These are phyloP conservation scores for Tylopilus vinaceipallidus DNA, from an alignment of 768 basidiomycete species.

Conservation along the genomic window DNA sequence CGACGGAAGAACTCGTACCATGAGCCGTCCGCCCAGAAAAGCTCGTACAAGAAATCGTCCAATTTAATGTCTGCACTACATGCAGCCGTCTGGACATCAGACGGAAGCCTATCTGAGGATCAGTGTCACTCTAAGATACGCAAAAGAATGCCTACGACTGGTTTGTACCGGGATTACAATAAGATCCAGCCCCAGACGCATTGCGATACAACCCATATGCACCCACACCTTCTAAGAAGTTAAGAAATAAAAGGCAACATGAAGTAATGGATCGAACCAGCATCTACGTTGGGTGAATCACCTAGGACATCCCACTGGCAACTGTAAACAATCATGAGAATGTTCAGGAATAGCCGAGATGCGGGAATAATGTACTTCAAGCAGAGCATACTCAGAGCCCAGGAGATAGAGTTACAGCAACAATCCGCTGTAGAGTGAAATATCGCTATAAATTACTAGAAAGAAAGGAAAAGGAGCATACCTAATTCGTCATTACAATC, in stretches of 20 bases:
- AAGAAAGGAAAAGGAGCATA: slow-evolving; percentile 1
- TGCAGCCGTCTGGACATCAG: slow-evolving; percentile 17
- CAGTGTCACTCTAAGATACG: neutral
- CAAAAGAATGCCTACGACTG: slow-evolving; percentile 12
- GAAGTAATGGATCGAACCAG: slow-evolving; percentile 3
- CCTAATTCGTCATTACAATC: slow-evolving; percentile 25
- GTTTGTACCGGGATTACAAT: slow-evolving; percentile 22
- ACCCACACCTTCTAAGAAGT: slow-evolving; percentile 5
- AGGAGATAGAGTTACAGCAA: slow-evolving; percentile 30
- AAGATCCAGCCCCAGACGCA: slow-evolving; percentile 1
- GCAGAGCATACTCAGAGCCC: slow-evolving; percentile 28
- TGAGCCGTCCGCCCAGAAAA: neutral
- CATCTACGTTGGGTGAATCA: slow-evolving; percentile 14
- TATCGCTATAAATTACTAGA: neutral
- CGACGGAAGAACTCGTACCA: neutral
- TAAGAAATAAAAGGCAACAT: neutral
- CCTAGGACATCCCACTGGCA: slow-evolving; percentile 22
- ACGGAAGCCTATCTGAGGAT: slow-evolving; percentile 17
- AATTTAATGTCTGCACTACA: slow-evolving; percentile 25
- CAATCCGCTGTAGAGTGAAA: slow-evolving; percentile 16
- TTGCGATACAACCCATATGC: slow-evolving; percentile 11
- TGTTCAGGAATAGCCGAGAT: neutral
- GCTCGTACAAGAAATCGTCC: neutral
- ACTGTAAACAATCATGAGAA: slow-evolving; percentile 4
- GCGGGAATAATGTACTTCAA: slow-evolving; percentile 16